Base-by-base conservation (phyloP, 2,329 filamentous ascomycete genomes). In the Daldinia sp. region DNA sequence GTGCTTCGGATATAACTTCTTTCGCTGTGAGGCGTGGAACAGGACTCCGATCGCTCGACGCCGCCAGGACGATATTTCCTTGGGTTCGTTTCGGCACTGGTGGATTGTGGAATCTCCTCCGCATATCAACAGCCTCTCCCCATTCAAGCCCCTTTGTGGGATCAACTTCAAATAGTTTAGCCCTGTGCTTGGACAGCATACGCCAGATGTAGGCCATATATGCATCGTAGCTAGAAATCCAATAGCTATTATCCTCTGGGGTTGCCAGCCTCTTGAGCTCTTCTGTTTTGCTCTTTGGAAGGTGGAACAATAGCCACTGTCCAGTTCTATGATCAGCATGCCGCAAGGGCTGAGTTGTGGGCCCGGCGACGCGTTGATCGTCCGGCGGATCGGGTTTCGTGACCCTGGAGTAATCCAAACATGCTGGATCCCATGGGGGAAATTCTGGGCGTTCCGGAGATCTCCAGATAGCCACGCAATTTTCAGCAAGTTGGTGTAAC, bases 141-240 rank as follows among this genome's bases (percentile, higher is more conserved):
- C 48, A 61, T 10, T 37, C 9, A 4, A 58, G 37, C 2, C 79
- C 78, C 34, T 60, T 58, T 4, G 71, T 68, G 23, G 3, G 49
- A 68, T 76, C 74, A 0, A 72, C 65, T 0, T 76, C 72, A 62
- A 75, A 79, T 0, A 77, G 30, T 0, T 69, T 69, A 0, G 73
- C 73, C 9, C 78, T 73, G 1, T 77, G 67, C 2, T 73, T 71
- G 1, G 76, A 72, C 0, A 80, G 50, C 2, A 69, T 70, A 2
- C 79, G 78, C 78, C 79, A 81, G 6, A 81, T 73, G 29, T 77
- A 76, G 8, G 79, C 78, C 2, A 72, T 72, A 60, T 78, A 75
- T 13, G 79, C 78, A 48, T 82, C 80, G 63, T 81, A 81, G 3
- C 77, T 81, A 3, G 79, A 82, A 25, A 82, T 74, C 77, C 79